Base-by-base conservation (phyloP, 2,329 filamentous ascomycete genomes). In the Apiospora malaysiana region DNA sequence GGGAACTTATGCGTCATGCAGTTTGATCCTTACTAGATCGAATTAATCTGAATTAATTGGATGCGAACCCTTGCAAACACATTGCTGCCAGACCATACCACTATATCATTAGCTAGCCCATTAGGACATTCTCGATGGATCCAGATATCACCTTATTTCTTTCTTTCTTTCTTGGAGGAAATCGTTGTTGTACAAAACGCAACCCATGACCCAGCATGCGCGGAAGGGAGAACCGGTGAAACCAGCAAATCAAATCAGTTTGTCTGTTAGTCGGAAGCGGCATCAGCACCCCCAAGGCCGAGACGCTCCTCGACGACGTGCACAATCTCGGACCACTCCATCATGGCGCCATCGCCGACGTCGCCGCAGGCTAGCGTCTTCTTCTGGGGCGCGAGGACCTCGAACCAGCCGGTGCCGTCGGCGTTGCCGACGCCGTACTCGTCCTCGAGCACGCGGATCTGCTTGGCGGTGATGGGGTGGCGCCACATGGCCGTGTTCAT, bases 401-500 rank as follows among this genome's bases (percentile, higher is more conserved):
- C 90, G 74, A 96, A 87, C 92, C 89, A 92, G 68, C 79, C 79
- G 56, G 75, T 75, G 12, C 75, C 75, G 51, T 77, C 71, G 68
- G 71, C 70, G 66, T 73, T 70, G 18, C 68, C 70, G 66, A 87
- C 79, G 7, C 91, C 91, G 94, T 94, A 97, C 71, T 94, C 92
- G 66, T 92, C 87, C 73, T 91, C 87, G 66, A 98, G 83, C 0
- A 92, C 84, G 51, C 83, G 83, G 47, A 97, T 82, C 74, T 97
- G 94, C 73, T 88, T 89, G 68, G 82, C 86, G 0, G 95, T 97
- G 65, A 97, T 84, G 1, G 94, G 95, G 79, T 98, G 94, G 70
- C 86, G 85, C 92, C 93, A 97, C 95, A 97, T 97, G 4, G 91
- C 90, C 32, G 90, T 94, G 80, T 98, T 97, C 94, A 97, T 97